Percentiles rank a stretch among this genome's conserved stretches.
Conservation (phyloP, 1,139 yeast species). For the Taphrina communis region DNA sequence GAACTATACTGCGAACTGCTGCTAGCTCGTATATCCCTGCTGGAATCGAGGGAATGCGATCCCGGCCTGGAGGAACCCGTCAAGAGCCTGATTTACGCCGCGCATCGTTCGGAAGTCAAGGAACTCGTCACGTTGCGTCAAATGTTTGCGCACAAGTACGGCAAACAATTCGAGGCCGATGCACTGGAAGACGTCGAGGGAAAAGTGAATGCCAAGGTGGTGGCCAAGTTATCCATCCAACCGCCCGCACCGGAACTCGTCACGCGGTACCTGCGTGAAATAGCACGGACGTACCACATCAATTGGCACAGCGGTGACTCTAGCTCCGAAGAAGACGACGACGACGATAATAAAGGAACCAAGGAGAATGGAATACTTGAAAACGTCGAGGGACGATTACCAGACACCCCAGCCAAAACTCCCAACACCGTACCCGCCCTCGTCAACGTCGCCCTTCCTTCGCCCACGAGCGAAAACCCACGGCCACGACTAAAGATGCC, state of each 20-base stretch:
- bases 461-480: conserved; percentile 43
- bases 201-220: conserved; percentile 56
- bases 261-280: conserved; percentile 72
- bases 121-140: conserved; percentile 71
- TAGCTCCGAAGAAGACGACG: conserved; percentile 50
- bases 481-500: conserved; percentile 43
- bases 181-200: conserved; percentile 66
- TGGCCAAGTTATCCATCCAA: conserved; percentile 65
- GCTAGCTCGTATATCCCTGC: conserved; percentile 71
- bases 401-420: conserved; percentile 18
- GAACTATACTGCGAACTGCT: conserved; percentile 82
- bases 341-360: conserved; percentile 41
- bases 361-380: conserved; percentile 21
- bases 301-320: conserved; percentile 57
- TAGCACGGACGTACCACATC: conserved; percentile 78
- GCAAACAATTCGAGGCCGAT: conserved; percentile 64
- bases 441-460: conserved; percentile 43
- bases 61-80: conserved; percentile 76
- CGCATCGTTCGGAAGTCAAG: conserved; percentile 75
- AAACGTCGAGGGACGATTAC: conserved; percentile 4
- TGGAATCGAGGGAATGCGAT: conserved; percentile 60
- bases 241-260: conserved; percentile 75
- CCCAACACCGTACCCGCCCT: conserved; percentile 6
- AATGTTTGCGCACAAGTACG: conserved; percentile 66
- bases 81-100: conserved; percentile 69